Evolutionary conservation across 2,329 filamentous ascomycete genomes (phyloP).

Genomic region (Thermoascus crustaceus): DNA sequence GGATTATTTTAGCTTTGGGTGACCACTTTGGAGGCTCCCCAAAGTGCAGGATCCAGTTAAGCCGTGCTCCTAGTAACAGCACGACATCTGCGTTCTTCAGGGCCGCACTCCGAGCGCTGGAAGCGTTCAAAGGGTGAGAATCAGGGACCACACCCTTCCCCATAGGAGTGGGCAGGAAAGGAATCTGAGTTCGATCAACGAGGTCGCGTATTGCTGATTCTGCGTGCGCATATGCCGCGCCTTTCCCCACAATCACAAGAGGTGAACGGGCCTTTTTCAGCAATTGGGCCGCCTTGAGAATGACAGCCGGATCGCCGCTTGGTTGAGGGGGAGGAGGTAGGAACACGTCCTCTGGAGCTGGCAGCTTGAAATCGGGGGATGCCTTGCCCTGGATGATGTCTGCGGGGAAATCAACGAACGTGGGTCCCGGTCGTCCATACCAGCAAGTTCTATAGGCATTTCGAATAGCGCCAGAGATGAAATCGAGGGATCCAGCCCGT

Average conservation of each 20-base stretch:
- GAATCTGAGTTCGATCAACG: constrained; percentile 42
- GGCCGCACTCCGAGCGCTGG: constrained; percentile 47
- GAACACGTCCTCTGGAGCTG: constrained; percentile 21
- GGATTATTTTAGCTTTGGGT: constrained; percentile 43
- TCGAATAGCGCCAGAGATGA: constrained; percentile 40
- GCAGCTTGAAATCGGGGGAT: constrained; percentile 13
- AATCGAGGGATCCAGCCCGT: constrained; percentile 39
- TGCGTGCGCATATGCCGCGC: constrained; percentile 46
- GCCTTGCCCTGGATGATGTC: constrained; percentile 44
- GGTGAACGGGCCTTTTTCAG: constrained; percentile 43
- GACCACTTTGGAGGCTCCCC: constrained; percentile 50
- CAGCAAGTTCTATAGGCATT: constrained; percentile 46
- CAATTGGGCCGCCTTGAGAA: constrained; percentile 36
- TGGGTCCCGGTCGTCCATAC: constrained; percentile 47
- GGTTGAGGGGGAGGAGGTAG: constrained; percentile 35
- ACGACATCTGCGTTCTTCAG: constrained; percentile 49
- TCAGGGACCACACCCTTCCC: constrained; percentile 51
- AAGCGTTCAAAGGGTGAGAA: constrained; percentile 45
- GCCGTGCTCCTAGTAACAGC: constrained; percentile 45
- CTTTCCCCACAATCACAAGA: constrained; percentile 49
- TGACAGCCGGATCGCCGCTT: constrained; percentile 37
- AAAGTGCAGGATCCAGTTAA: constrained; percentile 54
- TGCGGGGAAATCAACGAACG: constrained; percentile 49
- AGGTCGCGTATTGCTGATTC: constrained; percentile 39
- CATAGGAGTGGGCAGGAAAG: constrained; percentile 52